phyloP scores from a whole-genome alignment of 768 basidiomycete genomes.

The Agaricus sinodeliciosus region DNA sequence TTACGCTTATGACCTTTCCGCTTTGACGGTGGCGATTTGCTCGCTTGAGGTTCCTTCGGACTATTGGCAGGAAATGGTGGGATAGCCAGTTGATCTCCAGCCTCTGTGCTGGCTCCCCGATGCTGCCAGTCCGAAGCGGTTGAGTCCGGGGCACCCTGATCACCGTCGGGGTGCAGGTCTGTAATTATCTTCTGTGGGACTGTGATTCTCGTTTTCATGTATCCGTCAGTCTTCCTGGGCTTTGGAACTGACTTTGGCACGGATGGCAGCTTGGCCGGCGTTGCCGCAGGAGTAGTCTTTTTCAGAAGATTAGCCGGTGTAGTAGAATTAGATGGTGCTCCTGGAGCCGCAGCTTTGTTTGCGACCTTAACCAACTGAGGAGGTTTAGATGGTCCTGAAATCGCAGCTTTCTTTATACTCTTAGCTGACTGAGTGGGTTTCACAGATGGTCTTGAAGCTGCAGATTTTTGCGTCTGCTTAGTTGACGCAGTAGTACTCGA shows the following conservation, averaged over 20 bases:
- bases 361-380: neutral
- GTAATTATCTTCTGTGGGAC: no score
- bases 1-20: constrained; percentile 1
- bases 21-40: neutral
- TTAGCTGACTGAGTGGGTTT: neutral
- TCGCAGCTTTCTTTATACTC: no score
- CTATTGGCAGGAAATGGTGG: neutral
- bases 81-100: neutral
- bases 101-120: neutral
- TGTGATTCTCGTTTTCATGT: no score
- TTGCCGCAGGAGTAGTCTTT: no score
- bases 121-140: neutral
- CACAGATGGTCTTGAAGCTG: neutral
- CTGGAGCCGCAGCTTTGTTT: neutral
- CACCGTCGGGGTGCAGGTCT: no score
- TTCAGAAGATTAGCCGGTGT: no score
- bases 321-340: no score
- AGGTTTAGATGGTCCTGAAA: neutral
- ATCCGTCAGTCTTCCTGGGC: no score
- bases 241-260: no score
- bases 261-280: no score
- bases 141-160: neutral
- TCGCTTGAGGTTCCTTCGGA: neutral
- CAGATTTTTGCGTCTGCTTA: neutral
- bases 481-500: neutral